Base-by-base conservation (phyloP, 106 monocot genomes). In the Dendrobium catenatum region DNA sequence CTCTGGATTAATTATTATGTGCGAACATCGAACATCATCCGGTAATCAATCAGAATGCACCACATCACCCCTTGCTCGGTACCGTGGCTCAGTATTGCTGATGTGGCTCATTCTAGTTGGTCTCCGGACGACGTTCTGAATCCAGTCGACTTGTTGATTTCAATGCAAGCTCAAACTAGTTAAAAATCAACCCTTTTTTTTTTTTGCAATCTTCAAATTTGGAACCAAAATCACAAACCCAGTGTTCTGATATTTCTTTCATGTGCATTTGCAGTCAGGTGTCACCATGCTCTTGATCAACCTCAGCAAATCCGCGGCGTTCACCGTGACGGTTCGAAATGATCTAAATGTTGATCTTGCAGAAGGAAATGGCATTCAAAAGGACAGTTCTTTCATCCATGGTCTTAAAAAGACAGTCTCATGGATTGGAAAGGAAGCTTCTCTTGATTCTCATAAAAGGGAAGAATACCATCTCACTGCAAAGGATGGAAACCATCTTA, bases 381-480 rank as follows among this genome's bases (percentile, higher is more conserved):
- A 47, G 11, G 51, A 81, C 3, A 58, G 76, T 11, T 68, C 81
- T 42, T 85, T 91, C 42, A n/a, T 86, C 22, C 83, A 81, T 42
- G 83, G 84, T n/a, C 81, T 90, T 9, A 93, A 93, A 74, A 83
- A 81, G 43, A 75, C 89, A 0, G 89, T 91, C 16, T 88, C 86
- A 15, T 89, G 93, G 95, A 55, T 91, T 4, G 91, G 93, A 49
- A 89, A 70, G 43, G 84, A 84, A 66, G 58, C 85, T 20, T 89
- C 85, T 2, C 84, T 81, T 77, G 86, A 68, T 11, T 75, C 81
- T 0, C 75, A 80, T 46, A 77, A 20, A 49, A 88, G 93, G 78
- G 91, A 95, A 76, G 95, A 95, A 43, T 93, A 93, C 48, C 93
- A 91, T 86, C 81, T 93, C 20, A 93, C 89, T 6, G 74, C 80